Evolutionary conservation across 2,329 filamentous ascomycete species (phyloP), one percentile per base, ranked within the genome.

Genomic region (Colletotrichum tamarilloi): DNA sequence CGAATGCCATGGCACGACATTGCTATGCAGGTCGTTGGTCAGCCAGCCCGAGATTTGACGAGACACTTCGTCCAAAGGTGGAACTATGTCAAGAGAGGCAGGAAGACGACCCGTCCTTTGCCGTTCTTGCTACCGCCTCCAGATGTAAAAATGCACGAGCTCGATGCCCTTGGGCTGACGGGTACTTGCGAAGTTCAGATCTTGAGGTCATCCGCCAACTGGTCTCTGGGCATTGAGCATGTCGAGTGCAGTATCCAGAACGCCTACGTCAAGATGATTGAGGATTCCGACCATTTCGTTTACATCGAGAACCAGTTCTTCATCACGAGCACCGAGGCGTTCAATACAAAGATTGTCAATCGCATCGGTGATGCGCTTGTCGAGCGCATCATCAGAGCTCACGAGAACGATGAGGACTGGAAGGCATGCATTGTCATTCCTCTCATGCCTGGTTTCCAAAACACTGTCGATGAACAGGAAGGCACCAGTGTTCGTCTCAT

Each of bases 221-320:
- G 97, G 97, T 98, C 96, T 1, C 88, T 98, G 2, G 97, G 97
- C 19, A 95, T 95, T 16, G 93, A 95, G 68, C 90, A 95, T 72
- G 94, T 93, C 0, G 97, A 99, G 81, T 92, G 95, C 82, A 98
- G 96, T 80, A 98, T 99, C 80, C 95, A 97, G 88, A 97, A 93
- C 75, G 96, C 97, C 4, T 98, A 98, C 79, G 90, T 97, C 77
- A 97, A 97, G 81, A 91, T 97, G 86, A 99, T 99, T 77, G 93
- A 97, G 76, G 93, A 96, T 76, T 98, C 95, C 1, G 95, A 99
- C 60, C 97, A 98, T 81, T 98, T 98, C 79, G 94, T 98, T 64
- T 98, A 99, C 83, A 98, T 98, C 76, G 97, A 99, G 82, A 99
- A 99, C 80, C 97, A 99, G 80, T 99, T 98, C 84, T 99, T 97